Base-by-base conservation (phyloP, 1,284 basidiomycete species). In the Ceratobasidium sp. region DNA sequence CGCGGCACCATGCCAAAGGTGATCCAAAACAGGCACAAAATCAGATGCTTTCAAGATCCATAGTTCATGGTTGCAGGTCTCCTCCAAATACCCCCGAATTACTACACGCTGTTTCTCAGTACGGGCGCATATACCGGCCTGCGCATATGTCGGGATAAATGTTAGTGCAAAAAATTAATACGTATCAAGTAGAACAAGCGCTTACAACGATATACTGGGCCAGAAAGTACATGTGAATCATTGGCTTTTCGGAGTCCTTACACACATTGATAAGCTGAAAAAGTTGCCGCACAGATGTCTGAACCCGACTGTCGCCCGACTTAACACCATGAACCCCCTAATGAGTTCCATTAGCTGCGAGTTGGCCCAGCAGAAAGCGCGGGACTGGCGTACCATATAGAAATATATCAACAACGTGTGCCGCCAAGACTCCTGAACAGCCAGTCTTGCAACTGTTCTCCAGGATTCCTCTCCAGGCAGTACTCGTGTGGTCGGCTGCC, bases 21-120 rank as follows among this genome's bases (percentile, higher is more conserved):
- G 68, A 42, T 70, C 66, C 23, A 68, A 33, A 20, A 68, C 66
- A 7, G 48, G 66, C 23, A 68, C 66, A 50, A 68, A 68, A 54
- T 52, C 57, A 3, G 57, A 54, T 33, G 42, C 66, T 13, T 50
- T 20, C 66, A 52, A 48, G 33, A 68, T n/a, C 66, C 66, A 68
- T 3, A 52, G 3, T 17, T 13, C 23, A 54, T 38, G 3, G 17
- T 68, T 42, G n/a, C 23, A 13, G 12, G 48, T 20, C 17, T 12
- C 9, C 12, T 10, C 23, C 13, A 68, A 28, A 3, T 23, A 23
- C 17, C 54, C 66, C 46, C 66, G 42, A 6, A 54, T 28, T 6
- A n/a, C 46, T 13, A 17, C 38, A n/a, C 66, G 66, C 38, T 68
- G 66, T 15, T 28, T 54, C 50, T 68, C 66, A 12, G 26, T 68